Evolutionary conservation across 495 filamentous ascomycete genomes (phyloP).

Genomic region (Neurospora sp.): DNA sequence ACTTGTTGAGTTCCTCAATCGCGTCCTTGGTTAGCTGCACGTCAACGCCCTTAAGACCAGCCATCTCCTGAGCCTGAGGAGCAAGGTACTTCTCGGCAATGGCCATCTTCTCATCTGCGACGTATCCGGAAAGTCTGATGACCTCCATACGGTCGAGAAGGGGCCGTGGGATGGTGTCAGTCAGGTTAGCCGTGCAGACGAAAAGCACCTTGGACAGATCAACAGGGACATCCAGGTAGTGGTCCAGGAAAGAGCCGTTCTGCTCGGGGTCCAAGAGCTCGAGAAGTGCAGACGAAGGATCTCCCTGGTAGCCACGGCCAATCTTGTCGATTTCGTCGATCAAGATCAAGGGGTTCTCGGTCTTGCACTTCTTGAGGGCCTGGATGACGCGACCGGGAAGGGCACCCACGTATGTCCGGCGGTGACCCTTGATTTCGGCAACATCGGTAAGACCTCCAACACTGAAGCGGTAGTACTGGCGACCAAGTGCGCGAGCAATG

Average conservation of each 20-base stretch:
- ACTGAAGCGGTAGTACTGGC: slow-evolving; percentile 96
- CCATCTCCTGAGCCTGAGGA: slow-evolving; percentile 81
- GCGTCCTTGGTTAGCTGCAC: slow-evolving; percentile 74
- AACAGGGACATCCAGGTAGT: slow-evolving; percentile 98
- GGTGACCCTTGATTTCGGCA: slow-evolving; percentile 98
- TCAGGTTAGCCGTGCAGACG: slow-evolving; percentile 98
- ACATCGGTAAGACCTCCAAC: slow-evolving; percentile 96
- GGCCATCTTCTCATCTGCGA: slow-evolving; percentile 97
- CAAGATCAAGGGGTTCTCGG: slow-evolving; percentile 91
- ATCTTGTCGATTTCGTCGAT: slow-evolving; percentile 99
- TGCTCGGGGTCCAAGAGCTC: slow-evolving; percentile 97
- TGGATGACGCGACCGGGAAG: slow-evolving; percentile 95
- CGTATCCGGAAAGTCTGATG: slow-evolving; percentile 93
- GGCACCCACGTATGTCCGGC: slow-evolving; percentile 93
- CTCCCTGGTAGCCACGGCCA: slow-evolving; percentile 88
- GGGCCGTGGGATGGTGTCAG: slow-evolving; percentile 92
- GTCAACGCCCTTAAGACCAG: slow-evolving; percentile 82
- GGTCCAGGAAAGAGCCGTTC: slow-evolving; percentile 93
- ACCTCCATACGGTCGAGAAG: slow-evolving; percentile 97
- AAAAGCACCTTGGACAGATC: slow-evolving; percentile 97
- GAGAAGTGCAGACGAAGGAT: slow-evolving; percentile 88
- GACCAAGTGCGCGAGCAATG: slow-evolving; percentile 85
- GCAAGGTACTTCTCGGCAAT: slow-evolving; percentile 91
- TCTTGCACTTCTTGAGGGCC: slow-evolving; percentile 97
- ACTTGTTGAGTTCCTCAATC: slow-evolving; percentile 95